Evolutionary conservation across 768 basidiomycete genomes (phyloP), one percentile per base, ranked within the genome.

Genomic region (Piloderma croceum): DNA sequence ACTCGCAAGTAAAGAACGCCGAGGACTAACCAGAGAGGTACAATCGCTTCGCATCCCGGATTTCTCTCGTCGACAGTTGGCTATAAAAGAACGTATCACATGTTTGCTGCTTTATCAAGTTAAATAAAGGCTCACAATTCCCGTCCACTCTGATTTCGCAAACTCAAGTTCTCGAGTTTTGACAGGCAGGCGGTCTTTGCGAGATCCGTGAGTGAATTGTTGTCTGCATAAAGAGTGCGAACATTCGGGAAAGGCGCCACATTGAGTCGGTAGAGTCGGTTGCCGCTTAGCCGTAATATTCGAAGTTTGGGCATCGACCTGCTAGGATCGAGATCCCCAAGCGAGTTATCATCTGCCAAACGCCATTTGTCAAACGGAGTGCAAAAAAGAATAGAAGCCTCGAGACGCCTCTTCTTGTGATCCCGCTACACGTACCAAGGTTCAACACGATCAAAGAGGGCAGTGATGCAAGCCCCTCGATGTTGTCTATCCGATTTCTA

Each of bases 141-240:
- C 32, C 75, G 69, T 47, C 80, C 81, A 55, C 74, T 72, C 64
- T 99, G 94, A 63, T 91, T 90, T 61, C 96, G 76, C 68, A 97
- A 49, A 55, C 89, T 92, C 38, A 99, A 70, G 54, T 90, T 90
- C 63, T 97, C 92, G 55, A 99, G 67, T 62, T 78, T 86, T 37
- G 59, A 64, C 51, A 88, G 64, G 12, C 75, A 69, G 45, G 76
- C 71, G 53, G 77, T 64, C 59, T 76, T 77, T 34, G 53, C 60
- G 36, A 86, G 58, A 34, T 65, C 55, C 23, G 58, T 63, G 23
- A 89, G 68, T 29, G 61, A 60, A 57, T 96, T 94, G 60, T 83
- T 81, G 69, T 99, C 96, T 61, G 87, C 79, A 60, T 96, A 97
- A 11, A 99, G 76, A 57, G 89, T 94, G 49, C 91, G 79, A 53